Percentiles rank a stretch among this genome's conserved stretches.
Conservation (phyloP, 75 land plant species). For the Pseudotsuga menziesii region DNA sequence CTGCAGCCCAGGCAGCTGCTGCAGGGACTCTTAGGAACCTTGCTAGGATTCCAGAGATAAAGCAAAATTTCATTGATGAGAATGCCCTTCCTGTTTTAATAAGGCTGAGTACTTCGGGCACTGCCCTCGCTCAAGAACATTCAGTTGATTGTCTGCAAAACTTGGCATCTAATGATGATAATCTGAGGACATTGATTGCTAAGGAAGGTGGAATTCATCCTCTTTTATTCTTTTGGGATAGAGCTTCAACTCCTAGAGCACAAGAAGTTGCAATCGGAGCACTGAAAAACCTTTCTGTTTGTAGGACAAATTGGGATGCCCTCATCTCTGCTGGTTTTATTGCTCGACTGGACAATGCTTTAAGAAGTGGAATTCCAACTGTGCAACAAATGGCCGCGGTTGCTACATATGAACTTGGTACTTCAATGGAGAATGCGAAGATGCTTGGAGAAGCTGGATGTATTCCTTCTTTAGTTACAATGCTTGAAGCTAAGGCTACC, state of each 20-base stretch:
- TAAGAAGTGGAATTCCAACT: slow-evolving; percentile 29
- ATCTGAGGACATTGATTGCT: slow-evolving; percentile 42
- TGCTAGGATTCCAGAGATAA: slow-evolving; percentile 42
- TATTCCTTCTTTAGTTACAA: slow-evolving; percentile 43
- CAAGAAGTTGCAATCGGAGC: slow-evolving; percentile 62
- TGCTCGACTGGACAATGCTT: slow-evolving; percentile 27
- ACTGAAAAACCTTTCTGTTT: slow-evolving; percentile 41
- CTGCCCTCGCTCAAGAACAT: slow-evolving; percentile 65
- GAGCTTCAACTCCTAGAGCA: slow-evolving; percentile 20
- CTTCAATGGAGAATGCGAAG: slow-evolving; percentile 34
- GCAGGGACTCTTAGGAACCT: slow-evolving; percentile 68
- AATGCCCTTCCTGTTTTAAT: slow-evolving; percentile 53
- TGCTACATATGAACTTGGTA: slow-evolving; percentile 47
- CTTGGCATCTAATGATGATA: slow-evolving; percentile 41
- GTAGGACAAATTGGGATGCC: slow-evolving; percentile 26
- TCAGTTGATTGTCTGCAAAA: slow-evolving; percentile 66
- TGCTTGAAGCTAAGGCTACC: slow-evolving; percentile 70
- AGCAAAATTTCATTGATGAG: slow-evolving; percentile 60
- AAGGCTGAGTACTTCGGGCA: slow-evolving; percentile 54
- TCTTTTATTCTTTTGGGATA: slow-evolving; percentile 59
- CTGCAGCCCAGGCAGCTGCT: slow-evolving; percentile 73
- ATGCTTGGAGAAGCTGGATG: slow-evolving; percentile 60
- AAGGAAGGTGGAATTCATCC: slow-evolving; percentile 55
- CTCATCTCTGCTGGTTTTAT: slow-evolving; percentile 55
- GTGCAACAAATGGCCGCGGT: slow-evolving; percentile 57